A percentile compares a stretch with the other conserved stretches of the same genome.
Evolutionary conservation across 2,329 filamentous ascomycete species (phyloP).

Genomic region (Albophoma yamanashiensis): DNA sequence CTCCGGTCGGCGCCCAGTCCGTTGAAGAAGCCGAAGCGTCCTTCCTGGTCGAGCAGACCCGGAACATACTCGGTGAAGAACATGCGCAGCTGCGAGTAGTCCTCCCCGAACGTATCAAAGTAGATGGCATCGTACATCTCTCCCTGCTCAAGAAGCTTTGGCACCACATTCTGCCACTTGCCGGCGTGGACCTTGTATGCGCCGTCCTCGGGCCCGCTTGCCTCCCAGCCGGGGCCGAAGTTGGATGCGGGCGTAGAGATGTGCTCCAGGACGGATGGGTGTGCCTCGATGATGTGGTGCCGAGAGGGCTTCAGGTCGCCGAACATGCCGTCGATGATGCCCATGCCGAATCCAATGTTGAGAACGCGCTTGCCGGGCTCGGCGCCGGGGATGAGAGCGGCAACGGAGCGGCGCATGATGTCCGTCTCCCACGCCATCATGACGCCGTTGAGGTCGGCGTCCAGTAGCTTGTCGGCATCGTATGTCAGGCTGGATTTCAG

Average conservation of each 20-base stretch:
- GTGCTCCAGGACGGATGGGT: slow-evolving; percentile 63
- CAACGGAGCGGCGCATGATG: slow-evolving; percentile 72
- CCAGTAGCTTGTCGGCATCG: slow-evolving; percentile 56
- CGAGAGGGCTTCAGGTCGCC: slow-evolving; percentile 52
- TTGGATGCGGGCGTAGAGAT: slow-evolving; percentile 37
- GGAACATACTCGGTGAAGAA: slow-evolving; percentile 89
- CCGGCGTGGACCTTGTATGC: slow-evolving; percentile 60
- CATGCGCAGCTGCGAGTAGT: slow-evolving; percentile 71
- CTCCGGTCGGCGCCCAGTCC: slow-evolving; percentile 85
- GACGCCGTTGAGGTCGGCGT: slow-evolving; percentile 68
- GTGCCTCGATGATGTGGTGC: slow-evolving; percentile 82
- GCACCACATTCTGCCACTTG: slow-evolving; percentile 73
- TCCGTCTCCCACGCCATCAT: slow-evolving; percentile 92
- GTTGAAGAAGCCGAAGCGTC: slow-evolving; percentile 81
- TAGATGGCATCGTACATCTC: slow-evolving; percentile 80
- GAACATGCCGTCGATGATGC: slow-evolving; percentile 73
- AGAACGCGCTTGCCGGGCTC: slow-evolving; percentile 54
- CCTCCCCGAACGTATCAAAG: slow-evolving; percentile 96
- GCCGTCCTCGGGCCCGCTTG: slow-evolving; percentile 44
- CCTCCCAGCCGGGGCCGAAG: slow-evolving; percentile 47
- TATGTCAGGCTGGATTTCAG: slow-evolving; percentile 57
- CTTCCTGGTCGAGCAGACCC: slow-evolving; percentile 58
- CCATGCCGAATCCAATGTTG: slow-evolving; percentile 87
- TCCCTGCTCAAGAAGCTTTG: slow-evolving; percentile 54
- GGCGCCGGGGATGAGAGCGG: slow-evolving; percentile 44